Evolutionary conservation across 768 basidiomycete genomes (phyloP).

Genomic region (Tylopilus intermedius): DNA sequence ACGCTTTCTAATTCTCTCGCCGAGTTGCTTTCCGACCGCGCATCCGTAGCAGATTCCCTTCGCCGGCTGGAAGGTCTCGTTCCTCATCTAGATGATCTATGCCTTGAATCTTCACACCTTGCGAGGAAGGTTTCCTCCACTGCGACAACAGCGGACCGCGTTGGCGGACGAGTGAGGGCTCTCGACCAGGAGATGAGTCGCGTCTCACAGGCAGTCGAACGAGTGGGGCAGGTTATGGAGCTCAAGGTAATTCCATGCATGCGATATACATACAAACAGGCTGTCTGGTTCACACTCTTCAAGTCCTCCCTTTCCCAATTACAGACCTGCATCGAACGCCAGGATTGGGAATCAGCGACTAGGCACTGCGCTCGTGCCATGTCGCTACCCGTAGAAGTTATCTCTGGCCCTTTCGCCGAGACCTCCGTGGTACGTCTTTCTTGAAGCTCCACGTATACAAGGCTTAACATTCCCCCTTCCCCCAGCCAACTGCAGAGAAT

Average conservation of each 20-base stretch:
- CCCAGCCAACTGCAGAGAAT: slow-evolving; percentile 83
- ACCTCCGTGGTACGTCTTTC: slow-evolving; percentile 65
- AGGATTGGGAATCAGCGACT: slow-evolving; percentile 96
- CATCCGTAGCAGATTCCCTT: slow-evolving; percentile 61
- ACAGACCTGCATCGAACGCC: slow-evolving; percentile 58
- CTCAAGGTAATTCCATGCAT: slow-evolving; percentile 60
- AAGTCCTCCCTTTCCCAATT: slow-evolving; percentile 62
- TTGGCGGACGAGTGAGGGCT: slow-evolving; percentile 84
- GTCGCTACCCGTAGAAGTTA: slow-evolving; percentile 72
- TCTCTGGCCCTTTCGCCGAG: slow-evolving; percentile 81
- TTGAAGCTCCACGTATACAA: background rate
- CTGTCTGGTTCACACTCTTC: slow-evolving; percentile 20
- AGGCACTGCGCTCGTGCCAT: slow-evolving; percentile 89
- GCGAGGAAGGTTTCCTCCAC: slow-evolving; percentile 61
- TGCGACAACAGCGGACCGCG: slow-evolving; percentile 75
- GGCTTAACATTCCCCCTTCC: background rate
- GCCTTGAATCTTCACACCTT: slow-evolving; percentile 51
- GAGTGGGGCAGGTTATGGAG: slow-evolving; percentile 90
- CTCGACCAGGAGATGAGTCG: slow-evolving; percentile 92
- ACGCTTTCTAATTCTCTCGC: slow-evolving; percentile 71
- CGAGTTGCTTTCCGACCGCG: slow-evolving; percentile 60
- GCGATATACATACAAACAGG: slow-evolving; percentile 19
- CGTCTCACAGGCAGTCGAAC: slow-evolving; percentile 85
- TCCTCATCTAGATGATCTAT: slow-evolving; percentile 60
- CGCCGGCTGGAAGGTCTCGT: slow-evolving; percentile 54